Percentiles rank a stretch among this genome's conserved stretches.
phyloP scores from a whole-genome alignment of 2,329 filamentous ascomycete species.

The Hypoxylon sp. region DNA sequence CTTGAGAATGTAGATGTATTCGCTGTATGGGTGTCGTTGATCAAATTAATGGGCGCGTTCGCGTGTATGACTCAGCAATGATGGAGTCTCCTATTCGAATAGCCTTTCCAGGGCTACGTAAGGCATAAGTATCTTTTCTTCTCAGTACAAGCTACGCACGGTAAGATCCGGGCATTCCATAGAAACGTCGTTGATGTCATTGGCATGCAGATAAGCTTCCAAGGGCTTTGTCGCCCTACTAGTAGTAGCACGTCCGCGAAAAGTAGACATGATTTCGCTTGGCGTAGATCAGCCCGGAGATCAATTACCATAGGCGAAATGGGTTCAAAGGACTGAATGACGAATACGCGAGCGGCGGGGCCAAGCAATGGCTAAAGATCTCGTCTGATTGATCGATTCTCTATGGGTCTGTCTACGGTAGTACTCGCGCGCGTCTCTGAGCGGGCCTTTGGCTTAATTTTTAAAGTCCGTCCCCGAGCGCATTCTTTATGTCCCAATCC shows the following conservation, averaged over 20 bases:
- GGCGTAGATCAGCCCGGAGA: constrained; percentile 34
- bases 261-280: constrained; percentile 38
- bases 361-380: background rate
- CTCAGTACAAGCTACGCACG: constrained; percentile 4
- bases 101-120: constrained; percentile 8
- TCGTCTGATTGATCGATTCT: constrained; percentile 32
- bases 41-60: background rate
- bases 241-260: constrained; percentile 7
- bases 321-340: constrained; percentile 32
- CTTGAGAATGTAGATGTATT: constrained; percentile 6
- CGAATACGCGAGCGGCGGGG: constrained; percentile 28
- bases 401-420: constrained; percentile 1
- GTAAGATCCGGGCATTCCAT: constrained; percentile 13
- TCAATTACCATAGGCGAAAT: constrained; percentile 30
- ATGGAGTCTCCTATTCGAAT: constrained; percentile 13
- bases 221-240: constrained; percentile 23
- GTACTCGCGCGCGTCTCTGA: constrained; percentile 16
- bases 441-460: constrained; percentile 18
- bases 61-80: constrained; percentile 7
- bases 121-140: background rate
- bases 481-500: constrained; percentile 13
- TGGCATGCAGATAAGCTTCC: constrained; percentile 19
- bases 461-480: constrained; percentile 6
- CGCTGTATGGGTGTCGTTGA: background rate
- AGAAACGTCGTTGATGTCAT: constrained; percentile 28